Conservation (phyloP, 768 basidiomycete species). For the Dacryopinax primogenitus region DNA sequence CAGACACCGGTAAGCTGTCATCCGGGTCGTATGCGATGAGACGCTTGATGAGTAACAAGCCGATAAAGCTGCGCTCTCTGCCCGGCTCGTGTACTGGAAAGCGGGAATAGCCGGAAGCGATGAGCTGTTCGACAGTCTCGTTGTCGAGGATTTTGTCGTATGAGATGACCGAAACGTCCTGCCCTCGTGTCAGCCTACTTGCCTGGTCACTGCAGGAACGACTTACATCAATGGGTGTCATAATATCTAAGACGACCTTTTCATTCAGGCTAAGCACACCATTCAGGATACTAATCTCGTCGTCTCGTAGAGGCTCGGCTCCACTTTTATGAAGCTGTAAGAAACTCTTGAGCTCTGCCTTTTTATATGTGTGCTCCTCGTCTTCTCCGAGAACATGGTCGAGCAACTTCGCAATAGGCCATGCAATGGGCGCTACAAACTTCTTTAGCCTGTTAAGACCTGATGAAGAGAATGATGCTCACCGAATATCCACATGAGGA, state of each 20-base stretch:
- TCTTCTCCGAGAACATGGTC: slow-evolving; percentile 67
- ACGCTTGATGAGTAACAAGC: slow-evolving; percentile 75
- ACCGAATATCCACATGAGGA: slow-evolving; percentile 59
- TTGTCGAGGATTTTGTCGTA: slow-evolving; percentile 70
- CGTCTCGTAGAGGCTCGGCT: slow-evolving; percentile 48
- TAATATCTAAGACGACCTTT: slow-evolving; percentile 56
- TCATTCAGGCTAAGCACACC: slow-evolving; percentile 45
- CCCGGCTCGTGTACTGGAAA: slow-evolving; percentile 75
- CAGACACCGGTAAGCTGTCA: slow-evolving; percentile 56
- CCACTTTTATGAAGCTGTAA: slow-evolving; percentile 28
- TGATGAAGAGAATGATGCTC: slow-evolving; percentile 18
- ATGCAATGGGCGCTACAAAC: slow-evolving; percentile 58
- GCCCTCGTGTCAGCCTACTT: neutral
- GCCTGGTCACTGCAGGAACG: neutral
- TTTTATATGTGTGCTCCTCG: slow-evolving; percentile 63
- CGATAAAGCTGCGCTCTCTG: slow-evolving; percentile 57
- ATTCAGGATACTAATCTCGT: slow-evolving; percentile 69
- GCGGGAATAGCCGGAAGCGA: slow-evolving; percentile 74
- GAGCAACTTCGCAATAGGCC: slow-evolving; percentile 54
- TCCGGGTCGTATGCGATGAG: slow-evolving; percentile 81
- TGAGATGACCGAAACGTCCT: slow-evolving; percentile 76
- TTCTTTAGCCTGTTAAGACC: neutral
- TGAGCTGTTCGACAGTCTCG: slow-evolving; percentile 53
- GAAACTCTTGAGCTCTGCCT: slow-evolving; percentile 67
- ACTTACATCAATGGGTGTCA: slow-evolving; percentile 63